Percentiles rank a stretch among this genome's conserved stretches.
Evolutionary conservation across 805 yeast genomes (phyloP).

Genomic region (Barnettozyma sp.): DNA sequence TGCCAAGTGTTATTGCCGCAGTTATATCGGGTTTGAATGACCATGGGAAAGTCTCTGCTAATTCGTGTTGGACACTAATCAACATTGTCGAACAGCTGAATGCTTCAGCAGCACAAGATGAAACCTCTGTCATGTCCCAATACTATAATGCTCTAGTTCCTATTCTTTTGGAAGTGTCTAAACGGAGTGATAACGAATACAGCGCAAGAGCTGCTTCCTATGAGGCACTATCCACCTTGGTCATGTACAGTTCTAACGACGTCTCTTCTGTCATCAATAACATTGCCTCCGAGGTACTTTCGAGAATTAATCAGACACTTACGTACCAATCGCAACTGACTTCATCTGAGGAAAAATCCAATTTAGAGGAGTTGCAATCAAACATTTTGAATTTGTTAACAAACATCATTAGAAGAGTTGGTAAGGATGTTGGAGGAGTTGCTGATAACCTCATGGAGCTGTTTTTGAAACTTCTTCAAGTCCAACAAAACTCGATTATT

Average conservation of each 20-base stretch:
- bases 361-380: constrained; percentile 83
- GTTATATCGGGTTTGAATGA: constrained; percentile 77
- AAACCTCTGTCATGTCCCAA: constrained; percentile 60
- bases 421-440: constrained; percentile 53
- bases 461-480: constrained; percentile 62
- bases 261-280: constrained; percentile 61
- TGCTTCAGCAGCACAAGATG: constrained; percentile 39
- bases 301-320: constrained; percentile 66
- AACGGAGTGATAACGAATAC: constrained; percentile 72
- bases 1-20: constrained; percentile 69
- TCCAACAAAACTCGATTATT: constrained; percentile 58
- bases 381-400: constrained; percentile 33
- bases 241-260: constrained; percentile 64
- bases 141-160: constrained; percentile 68
- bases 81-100: constrained; percentile 81
- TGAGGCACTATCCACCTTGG: constrained; percentile 83
- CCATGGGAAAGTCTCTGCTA: constrained; percentile 90
- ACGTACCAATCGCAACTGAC: constrained; percentile 51
- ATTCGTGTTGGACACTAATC: constrained; percentile 96
- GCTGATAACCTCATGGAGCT: constrained; percentile 82
- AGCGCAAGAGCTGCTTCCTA: constrained; percentile 93
- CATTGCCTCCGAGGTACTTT: constrained; percentile 68
- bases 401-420: constrained; percentile 52
- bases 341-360: constrained; percentile 62
- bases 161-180: constrained; percentile 60